Evolutionary conservation across 352 stramenopile genomes (phyloP).

Genomic region (Aphanomyces stellatus): DNA sequence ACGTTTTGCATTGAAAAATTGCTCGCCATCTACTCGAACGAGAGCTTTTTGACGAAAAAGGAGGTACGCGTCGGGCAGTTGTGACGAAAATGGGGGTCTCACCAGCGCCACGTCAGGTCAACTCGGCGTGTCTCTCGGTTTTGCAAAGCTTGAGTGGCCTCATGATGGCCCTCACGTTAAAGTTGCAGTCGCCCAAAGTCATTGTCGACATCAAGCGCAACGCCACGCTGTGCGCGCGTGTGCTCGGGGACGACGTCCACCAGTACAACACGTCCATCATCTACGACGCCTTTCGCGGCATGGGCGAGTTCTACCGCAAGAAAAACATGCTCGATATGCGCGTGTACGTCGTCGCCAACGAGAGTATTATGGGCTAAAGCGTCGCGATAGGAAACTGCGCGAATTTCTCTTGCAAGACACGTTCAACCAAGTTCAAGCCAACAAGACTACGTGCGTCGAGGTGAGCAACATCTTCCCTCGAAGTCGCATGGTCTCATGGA

Average conservation of each 20-base stretch:
- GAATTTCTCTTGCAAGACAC: constrained; percentile 59
- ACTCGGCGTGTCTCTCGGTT: constrained; percentile 68
- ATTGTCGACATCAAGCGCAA: constrained; percentile 65
- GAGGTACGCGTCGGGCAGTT: no score
- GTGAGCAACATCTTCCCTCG: constrained; percentile 20
- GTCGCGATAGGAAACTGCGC: constrained; percentile 38
- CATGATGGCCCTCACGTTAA: constrained; percentile 49
- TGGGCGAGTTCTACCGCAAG: constrained; percentile 53
- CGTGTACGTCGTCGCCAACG: constrained; percentile 29
- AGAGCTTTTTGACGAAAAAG: constrained; percentile 62
- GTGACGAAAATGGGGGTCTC: no score
- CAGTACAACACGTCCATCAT: constrained; percentile 58
- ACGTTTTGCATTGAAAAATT: constrained; percentile 67
- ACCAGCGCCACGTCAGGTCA: no score
- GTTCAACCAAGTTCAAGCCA: constrained; percentile 48
- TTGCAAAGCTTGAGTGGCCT: constrained; percentile 69
- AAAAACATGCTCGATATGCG: constrained; percentile 48
- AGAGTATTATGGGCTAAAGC: not conserved
- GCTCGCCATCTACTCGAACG: constrained; percentile 60
- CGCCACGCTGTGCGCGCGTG: constrained; percentile 46
- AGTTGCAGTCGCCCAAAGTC: constrained; percentile 38
- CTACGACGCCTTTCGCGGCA: constrained; percentile 54
- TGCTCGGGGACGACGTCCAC: constrained; percentile 61
- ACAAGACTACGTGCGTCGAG: constrained; percentile 32
- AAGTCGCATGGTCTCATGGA: constrained; percentile 18